Conservation (phyloP, 2,329 filamentous ascomycete genomes). For the Fusarium clavum region DNA sequence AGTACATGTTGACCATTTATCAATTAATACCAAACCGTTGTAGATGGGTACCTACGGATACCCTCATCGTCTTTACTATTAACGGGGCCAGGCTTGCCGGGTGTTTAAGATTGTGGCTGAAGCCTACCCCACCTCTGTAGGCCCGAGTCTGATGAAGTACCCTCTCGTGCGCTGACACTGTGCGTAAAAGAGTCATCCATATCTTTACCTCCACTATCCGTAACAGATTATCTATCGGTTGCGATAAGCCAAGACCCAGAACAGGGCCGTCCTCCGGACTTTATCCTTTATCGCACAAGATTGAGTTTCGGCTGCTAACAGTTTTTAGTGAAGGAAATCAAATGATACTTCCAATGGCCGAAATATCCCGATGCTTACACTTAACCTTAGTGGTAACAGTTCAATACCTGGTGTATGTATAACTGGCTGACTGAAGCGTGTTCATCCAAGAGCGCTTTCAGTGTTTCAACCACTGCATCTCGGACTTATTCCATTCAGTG, state of each 20-base stretch:
- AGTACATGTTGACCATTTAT: neutral
- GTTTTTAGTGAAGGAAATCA: conserved; percentile 46
- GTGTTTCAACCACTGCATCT: neutral
- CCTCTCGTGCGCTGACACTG: conserved; percentile 21
- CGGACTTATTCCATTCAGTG: conserved; percentile 1
- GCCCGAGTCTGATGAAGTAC: neutral
- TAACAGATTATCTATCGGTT: conserved; percentile 7
- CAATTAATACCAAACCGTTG: neutral
- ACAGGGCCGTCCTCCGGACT: conserved; percentile 19
- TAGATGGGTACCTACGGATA: neutral
- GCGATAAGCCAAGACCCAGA: conserved; percentile 21
- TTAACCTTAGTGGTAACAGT: neutral
- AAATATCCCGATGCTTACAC: conserved; percentile 1
- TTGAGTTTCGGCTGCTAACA: conserved; percentile 44
- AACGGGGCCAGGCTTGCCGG: neutral
- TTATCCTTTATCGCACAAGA: conserved; percentile 17
- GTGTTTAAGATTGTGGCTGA: conserved; percentile 17
- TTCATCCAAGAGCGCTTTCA: neutral
- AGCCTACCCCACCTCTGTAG: neutral
- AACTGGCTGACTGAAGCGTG: neutral
- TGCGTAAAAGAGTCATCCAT: conserved; percentile 2
- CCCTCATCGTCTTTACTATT: neutral
- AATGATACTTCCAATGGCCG: neutral
- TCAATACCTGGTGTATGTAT: neutral
- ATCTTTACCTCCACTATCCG: conserved; percentile 1